Evolutionary conservation across 257 asterid genomes (phyloP).

Genomic region (Rauvolfia tetraphylla): DNA sequence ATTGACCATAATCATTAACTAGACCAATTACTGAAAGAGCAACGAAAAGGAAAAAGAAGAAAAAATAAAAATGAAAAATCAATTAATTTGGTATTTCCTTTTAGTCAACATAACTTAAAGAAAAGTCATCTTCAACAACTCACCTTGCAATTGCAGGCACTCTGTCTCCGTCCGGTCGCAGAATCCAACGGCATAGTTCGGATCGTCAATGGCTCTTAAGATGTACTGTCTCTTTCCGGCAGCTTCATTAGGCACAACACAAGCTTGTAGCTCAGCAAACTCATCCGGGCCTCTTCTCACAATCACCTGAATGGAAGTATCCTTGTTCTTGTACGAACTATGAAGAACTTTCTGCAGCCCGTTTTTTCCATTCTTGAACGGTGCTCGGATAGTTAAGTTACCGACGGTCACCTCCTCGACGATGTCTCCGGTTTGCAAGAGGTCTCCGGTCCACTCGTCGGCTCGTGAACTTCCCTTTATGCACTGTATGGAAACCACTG

Average conservation of each 20-base stretch:
- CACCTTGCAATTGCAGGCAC: conserved; percentile 85
- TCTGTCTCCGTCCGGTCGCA: conserved; percentile 70
- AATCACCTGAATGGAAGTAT: conserved; percentile 61
- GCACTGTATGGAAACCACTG: conserved; percentile 76
- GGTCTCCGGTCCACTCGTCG: conserved; percentile 80
- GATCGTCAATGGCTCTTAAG: conserved; percentile 78
- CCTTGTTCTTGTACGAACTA: conserved; percentile 52
- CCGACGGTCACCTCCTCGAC: conserved; percentile 77
- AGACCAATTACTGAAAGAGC: neutral
- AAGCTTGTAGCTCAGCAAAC: conserved; percentile 83
- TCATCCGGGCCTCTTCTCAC: conserved; percentile 73
- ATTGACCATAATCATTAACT: too few relatives aligned
- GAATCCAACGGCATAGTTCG: conserved; percentile 85
- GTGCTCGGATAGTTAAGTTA: conserved; percentile 48
- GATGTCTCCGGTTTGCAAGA: conserved; percentile 88
- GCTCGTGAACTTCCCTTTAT: conserved; percentile 67
- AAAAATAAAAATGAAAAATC: neutral
- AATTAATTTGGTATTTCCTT: neutral
- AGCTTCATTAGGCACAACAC: conserved; percentile 76
- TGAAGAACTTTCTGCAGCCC: conserved; percentile 73
- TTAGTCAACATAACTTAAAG: conserved; percentile 2
- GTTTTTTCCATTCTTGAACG: conserved; percentile 74
- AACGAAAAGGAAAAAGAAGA: neutral
- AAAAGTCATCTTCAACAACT: conserved; percentile 18
- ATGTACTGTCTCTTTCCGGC: conserved; percentile 60